phyloP scores from a whole-genome alignment of 1,284 basidiomycete species.

The Ustilago xerochloae region DNA sequence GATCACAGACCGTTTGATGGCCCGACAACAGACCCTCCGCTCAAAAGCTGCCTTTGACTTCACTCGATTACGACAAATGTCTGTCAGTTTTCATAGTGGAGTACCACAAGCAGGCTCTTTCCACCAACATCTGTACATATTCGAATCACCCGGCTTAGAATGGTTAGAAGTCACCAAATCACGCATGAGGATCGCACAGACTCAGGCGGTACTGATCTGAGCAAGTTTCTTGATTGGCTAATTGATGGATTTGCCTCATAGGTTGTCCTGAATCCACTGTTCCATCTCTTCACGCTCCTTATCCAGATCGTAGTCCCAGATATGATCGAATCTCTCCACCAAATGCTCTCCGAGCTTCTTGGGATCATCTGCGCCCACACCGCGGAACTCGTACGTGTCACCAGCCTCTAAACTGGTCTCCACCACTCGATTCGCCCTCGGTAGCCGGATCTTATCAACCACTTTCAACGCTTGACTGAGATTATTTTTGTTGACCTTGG shows the following conservation, averaged over 20 bases:
- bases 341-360: conserved; percentile 26
- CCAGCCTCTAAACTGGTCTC: conserved; percentile 53
- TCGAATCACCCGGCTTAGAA: not conserved
- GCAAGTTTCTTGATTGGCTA: not conserved
- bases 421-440: conserved; percentile 56
- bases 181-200: not conserved
- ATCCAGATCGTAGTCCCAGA: conserved; percentile 48
- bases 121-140: not conserved
- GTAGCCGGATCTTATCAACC: conserved; percentile 55
- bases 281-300: conserved; percentile 22
- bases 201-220: not conserved
- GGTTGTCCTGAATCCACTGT: conserved; percentile 20
- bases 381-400: conserved; percentile 49
- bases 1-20: too few relatives aligned
- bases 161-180: not conserved
- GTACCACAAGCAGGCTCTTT: not conserved
- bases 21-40: too few relatives aligned
- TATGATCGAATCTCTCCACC: conserved; percentile 26
- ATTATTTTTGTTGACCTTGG: conserved; percentile 70
- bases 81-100: too few relatives aligned
- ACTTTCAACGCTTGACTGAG: conserved; percentile 70
- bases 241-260: not conserved
- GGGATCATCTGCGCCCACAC: conserved; percentile 22
- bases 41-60: too few relatives aligned
- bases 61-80: too few relatives aligned